A percentile compares a stretch with the other conserved stretches of the same genome.
phyloP scores from a whole-genome alignment of 208 protist species.

The Borovskyia barvae region DNA sequence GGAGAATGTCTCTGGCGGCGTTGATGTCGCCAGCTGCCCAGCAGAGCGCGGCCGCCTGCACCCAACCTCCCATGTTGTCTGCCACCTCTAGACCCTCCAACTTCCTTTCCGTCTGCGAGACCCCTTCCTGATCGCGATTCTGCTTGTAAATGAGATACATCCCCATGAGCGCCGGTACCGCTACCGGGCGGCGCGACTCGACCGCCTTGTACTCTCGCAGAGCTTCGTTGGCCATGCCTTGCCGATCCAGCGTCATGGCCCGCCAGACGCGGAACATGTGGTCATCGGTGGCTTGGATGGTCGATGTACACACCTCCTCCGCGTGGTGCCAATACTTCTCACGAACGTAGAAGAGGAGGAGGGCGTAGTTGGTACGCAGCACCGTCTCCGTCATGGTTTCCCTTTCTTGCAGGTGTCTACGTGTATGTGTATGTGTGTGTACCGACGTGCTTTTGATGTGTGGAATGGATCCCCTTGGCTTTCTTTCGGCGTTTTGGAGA shows the following conservation, averaged over 20 bases:
- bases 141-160: conserved; percentile 71
- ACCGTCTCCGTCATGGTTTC: conserved; percentile 29
- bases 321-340: conserved; percentile 84
- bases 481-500: too few relatives aligned
- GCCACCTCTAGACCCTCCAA: conserved; percentile 40
- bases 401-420: neutral
- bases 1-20: conserved; percentile 62
- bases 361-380: conserved; percentile 76
- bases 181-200: conserved; percentile 57
- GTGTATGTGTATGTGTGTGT: conserved; percentile 3
- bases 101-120: conserved; percentile 49
- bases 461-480: too few relatives aligned
- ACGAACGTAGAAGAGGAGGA: conserved; percentile 77
- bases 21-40: conserved; percentile 67
- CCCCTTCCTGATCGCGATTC: conserved; percentile 65
- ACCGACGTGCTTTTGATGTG: too few relatives aligned
- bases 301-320: conserved; percentile 66
- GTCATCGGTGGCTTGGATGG: conserved; percentile 74
- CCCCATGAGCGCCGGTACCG: conserved; percentile 71
- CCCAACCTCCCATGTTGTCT: conserved; percentile 47
- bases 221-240: conserved; percentile 80
- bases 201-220: conserved; percentile 80
- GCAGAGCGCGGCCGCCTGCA: conserved; percentile 66
- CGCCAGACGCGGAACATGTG: conserved; percentile 86
- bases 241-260: conserved; percentile 63